Conservation (phyloP, 2,329 filamentous ascomycete species). For the Moelleriella libera region DNA sequence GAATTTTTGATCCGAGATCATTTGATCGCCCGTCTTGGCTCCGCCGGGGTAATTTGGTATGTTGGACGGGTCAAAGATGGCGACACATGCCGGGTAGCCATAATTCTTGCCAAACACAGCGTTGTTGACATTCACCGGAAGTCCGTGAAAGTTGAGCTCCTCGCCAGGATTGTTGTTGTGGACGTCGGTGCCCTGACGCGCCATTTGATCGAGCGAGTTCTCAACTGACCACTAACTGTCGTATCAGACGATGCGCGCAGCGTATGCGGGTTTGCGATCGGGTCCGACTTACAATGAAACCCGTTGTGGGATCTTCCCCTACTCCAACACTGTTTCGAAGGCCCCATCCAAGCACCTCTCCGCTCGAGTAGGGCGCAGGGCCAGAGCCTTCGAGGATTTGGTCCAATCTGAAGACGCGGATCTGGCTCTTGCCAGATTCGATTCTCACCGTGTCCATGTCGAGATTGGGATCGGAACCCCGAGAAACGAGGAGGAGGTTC, state of each 20-base stretch:
- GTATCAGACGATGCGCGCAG: neutral
- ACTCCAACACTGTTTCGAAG: constrained; percentile 57
- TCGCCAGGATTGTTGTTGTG: constrained; percentile 57
- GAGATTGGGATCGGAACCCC: constrained; percentile 45
- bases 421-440: constrained; percentile 40
- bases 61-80: constrained; percentile 33
- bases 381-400: constrained; percentile 11
- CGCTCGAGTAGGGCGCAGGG: constrained; percentile 26
- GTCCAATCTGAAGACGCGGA: constrained; percentile 33
- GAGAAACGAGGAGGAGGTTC: constrained; percentile 44
- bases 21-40: constrained; percentile 11
- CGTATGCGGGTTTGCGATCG: neutral
- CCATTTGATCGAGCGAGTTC: constrained; percentile 50
- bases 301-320: constrained; percentile 37
- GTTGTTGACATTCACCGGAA: constrained; percentile 20
- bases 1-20: constrained; percentile 1
- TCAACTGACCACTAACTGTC: constrained; percentile 40
- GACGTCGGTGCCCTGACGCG: constrained; percentile 37
- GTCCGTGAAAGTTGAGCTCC: constrained; percentile 57
- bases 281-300: constrained; percentile 20
- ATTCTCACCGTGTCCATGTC: constrained; percentile 33
- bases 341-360: constrained; percentile 43
- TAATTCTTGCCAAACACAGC: constrained; percentile 30
- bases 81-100: constrained; percentile 50
- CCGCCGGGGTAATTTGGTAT: constrained; percentile 18